These are phyloP conservation scores for Lasiodiplodia hormozganensis DNA, from an alignment of 2,329 filamentous ascomycete species.

Conservation along the genomic window DNA sequence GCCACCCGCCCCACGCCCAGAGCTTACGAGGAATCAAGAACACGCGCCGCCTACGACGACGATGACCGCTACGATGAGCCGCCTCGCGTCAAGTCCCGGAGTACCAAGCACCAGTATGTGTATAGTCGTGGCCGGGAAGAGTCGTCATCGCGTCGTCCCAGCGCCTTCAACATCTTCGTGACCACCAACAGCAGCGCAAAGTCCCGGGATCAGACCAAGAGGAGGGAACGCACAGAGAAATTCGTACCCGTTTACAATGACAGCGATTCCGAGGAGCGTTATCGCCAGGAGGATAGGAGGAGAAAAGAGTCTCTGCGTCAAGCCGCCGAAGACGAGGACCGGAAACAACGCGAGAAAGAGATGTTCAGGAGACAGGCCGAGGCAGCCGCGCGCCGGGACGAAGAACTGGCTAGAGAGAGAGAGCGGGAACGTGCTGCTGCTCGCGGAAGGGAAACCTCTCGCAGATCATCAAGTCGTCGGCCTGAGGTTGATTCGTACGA, in stretches of 20 bases:
- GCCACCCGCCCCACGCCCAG: conserved; percentile 29
- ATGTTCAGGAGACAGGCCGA: conserved; percentile 36
- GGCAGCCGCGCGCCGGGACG: conserved; percentile 28
- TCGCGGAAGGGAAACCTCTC: conserved; percentile 32
- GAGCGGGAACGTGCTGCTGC: conserved; percentile 33
- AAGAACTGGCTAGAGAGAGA: conserved; percentile 24
- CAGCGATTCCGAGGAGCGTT: conserved; percentile 24
- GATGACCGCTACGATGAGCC: conserved; percentile 25
- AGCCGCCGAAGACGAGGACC: conserved; percentile 39
- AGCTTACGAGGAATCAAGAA: conserved; percentile 40
- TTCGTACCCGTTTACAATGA: conserved; percentile 21
- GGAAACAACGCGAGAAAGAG: conserved; percentile 49
- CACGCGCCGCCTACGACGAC: conserved; percentile 30
- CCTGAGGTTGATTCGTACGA: conserved; percentile 13
- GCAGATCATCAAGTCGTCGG: conserved; percentile 18
- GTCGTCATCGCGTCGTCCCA: conserved; percentile 1
- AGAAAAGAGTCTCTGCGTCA: conserved; percentile 14
- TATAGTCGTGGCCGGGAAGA: conserved; percentile 5
- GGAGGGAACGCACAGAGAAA: conserved; percentile 20
- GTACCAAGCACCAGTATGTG: conserved; percentile 6
- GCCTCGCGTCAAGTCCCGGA: background rate
- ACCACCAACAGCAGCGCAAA: conserved; percentile 30
- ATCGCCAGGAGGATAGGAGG: conserved; percentile 45
- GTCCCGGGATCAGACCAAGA: conserved; percentile 21
- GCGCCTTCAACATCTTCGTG: conserved; percentile 19